Base-by-base conservation (phyloP, 2,329 filamentous ascomycete species). In the Coniella lustricola region DNA sequence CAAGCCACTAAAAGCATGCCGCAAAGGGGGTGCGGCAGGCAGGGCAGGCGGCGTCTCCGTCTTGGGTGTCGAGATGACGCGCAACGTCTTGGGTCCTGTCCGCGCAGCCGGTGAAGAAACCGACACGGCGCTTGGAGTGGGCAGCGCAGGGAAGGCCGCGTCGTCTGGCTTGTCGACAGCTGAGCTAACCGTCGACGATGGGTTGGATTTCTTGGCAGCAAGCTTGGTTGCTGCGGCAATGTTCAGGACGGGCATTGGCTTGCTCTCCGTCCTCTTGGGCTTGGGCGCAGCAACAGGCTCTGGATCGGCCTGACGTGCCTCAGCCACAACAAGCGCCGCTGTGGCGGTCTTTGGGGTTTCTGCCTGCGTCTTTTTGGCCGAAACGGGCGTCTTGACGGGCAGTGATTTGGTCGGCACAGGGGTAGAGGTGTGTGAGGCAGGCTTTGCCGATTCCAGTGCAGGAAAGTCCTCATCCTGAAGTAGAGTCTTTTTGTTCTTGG, bases 51-150 rank as follows among this genome's bases (percentile, higher is more conserved):
- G 72, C 1, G 66, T 63, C 57, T 87, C 84, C 1, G 72, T 65
- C 61, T 80, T 87, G 1, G 82, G 77, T 0, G 81, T 82, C 17
- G 82, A 72, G n/a, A 86, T 72, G 7, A 90, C 73, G n/a, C 85
- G 76, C 32, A 90, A 64, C 1, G 83, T 87, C 60, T 84, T 84
- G 0, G 83, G 77, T 1, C 69, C 75, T 42, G 22, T 31, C 13
- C 76, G 72, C 14, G 71, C 60, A 4, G 72, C 57, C 0, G 78
- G 79, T 14, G 81, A 77, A 36, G 75, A 74, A 2, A 74, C 67
- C 5, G 74, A 75, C 3, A 63, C 60, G 0, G 72, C 67, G 16
- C 76, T 70, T 10, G 69, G 67, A 10, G 72, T 64, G 8, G 75
- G 72, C 18, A 80, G 61, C 42, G 79, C 70, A 25, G 78, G 74